A percentile compares a stretch with the other conserved stretches of the same genome.
Conservation (phyloP, 2,329 filamentous ascomycete species). For the Scedosporium aurantiacum region DNA sequence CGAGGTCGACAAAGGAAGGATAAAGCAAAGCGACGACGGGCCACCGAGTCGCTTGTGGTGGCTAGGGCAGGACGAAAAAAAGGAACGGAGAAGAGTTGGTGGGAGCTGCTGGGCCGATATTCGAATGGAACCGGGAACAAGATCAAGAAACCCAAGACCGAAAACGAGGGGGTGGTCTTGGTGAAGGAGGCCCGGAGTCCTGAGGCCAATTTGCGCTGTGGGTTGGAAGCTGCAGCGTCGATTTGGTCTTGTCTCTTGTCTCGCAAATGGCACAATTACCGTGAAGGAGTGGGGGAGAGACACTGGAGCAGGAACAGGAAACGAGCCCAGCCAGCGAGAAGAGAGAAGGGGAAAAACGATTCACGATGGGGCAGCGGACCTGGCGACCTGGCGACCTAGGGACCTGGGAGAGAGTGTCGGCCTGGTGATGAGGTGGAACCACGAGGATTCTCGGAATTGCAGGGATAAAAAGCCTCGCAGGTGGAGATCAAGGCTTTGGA, state of each 20-base stretch:
- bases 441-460: background rate
- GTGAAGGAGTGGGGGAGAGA: background rate
- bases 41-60: no score
- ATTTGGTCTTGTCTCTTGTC: background rate
- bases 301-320: background rate
- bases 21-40: background rate
- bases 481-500: background rate
- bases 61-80: no score
- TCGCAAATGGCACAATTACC: background rate
- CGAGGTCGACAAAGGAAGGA: background rate
- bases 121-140: background rate
- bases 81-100: no score
- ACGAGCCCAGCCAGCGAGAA: no score
- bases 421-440: background rate
- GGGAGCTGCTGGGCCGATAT: no score
- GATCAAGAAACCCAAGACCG: background rate
- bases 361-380: background rate
- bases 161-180: background rate
- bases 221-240: background rate
- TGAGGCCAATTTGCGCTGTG: background rate
- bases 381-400: no score
- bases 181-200: background rate
- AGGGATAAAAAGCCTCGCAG: constrained; percentile 5
- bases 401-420: background rate
- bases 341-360: background rate